Percentiles rank a stretch among this genome's conserved stretches.
Conservation (phyloP, 2,329 filamentous ascomycete species). For the Trichoderma lentiforme region DNA sequence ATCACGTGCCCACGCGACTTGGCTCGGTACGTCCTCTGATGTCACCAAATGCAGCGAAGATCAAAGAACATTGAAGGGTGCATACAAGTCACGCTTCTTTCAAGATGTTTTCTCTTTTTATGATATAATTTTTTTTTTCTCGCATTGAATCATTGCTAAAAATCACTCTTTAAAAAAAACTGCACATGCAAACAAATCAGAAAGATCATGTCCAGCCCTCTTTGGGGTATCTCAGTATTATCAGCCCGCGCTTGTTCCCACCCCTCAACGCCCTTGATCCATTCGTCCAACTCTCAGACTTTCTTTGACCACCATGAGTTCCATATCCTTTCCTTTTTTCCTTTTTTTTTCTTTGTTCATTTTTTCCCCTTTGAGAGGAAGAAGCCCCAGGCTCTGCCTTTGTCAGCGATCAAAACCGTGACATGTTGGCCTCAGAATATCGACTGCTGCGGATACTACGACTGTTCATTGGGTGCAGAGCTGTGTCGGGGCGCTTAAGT, state of each 20-base stretch:
- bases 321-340: neutral
- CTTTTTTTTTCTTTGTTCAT: neutral
- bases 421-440: conserved; percentile 52
- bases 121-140: neutral
- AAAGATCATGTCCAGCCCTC: conserved; percentile 12
- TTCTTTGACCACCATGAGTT: neutral
- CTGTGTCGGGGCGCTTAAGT: conserved; percentile 54
- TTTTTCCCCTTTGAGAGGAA: neutral
- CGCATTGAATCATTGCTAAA: neutral
- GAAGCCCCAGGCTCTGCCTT: neutral
- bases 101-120: neutral
- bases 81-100: neutral
- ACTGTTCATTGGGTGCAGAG: conserved; percentile 52
- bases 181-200: neutral
- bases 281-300: neutral
- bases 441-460: conserved; percentile 42
- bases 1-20: neutral
- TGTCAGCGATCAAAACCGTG: conserved; percentile 41
- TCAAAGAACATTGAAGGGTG: neutral
- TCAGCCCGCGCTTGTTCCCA: neutral
- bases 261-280: conserved; percentile 6
- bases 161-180: neutral
- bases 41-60: neutral
- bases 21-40: neutral
- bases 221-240: conserved; percentile 9